Conservation (phyloP, 2,329 filamentous ascomycete species). For the Phaeosphaeriaceae sp. region DNA sequence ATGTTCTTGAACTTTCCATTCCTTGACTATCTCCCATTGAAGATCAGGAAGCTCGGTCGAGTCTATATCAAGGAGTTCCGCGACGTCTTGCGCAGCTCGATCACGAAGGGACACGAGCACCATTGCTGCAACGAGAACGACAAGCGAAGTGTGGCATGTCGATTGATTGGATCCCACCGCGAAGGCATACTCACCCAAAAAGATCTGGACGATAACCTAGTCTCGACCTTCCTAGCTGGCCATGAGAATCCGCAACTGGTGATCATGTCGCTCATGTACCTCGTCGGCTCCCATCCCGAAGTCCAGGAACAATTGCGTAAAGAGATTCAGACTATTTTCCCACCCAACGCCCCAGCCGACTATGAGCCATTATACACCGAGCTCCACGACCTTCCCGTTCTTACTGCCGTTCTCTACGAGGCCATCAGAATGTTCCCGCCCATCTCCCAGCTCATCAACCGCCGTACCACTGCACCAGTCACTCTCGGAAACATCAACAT, state of each 20-base stretch:
- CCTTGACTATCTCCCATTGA: conserved; percentile 29
- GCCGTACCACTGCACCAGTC: conserved; percentile 42
- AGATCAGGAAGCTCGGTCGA: conserved; percentile 26
- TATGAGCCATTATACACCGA: conserved; percentile 27
- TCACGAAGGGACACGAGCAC: conserved; percentile 32
- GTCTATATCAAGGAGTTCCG: conserved; percentile 27
- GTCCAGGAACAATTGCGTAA: conserved; percentile 27
- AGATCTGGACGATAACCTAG: conserved; percentile 34
- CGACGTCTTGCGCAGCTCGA: conserved; percentile 23
- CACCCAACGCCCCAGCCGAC: conserved; percentile 15
- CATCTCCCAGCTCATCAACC: conserved; percentile 59
- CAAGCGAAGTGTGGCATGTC: conserved; percentile 24
- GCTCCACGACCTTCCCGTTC: conserved; percentile 49
- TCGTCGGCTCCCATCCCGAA: conserved; percentile 26
- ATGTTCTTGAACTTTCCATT: conserved; percentile 37
- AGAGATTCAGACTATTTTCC: conserved; percentile 25
- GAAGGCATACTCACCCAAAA: conserved; percentile 32
- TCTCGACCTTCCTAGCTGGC: conserved; percentile 34
- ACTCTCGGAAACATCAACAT: conserved; percentile 29
- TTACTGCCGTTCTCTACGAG: conserved; percentile 57
- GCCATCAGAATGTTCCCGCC: conserved; percentile 58
- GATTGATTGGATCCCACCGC: conserved; percentile 28
- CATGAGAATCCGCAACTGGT: conserved; percentile 36
- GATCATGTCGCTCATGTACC: conserved; percentile 34
- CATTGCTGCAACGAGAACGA: conserved; percentile 32